Conservation (phyloP, 2,329 filamentous ascomycete genomes). For the Fusarium sp. region DNA sequence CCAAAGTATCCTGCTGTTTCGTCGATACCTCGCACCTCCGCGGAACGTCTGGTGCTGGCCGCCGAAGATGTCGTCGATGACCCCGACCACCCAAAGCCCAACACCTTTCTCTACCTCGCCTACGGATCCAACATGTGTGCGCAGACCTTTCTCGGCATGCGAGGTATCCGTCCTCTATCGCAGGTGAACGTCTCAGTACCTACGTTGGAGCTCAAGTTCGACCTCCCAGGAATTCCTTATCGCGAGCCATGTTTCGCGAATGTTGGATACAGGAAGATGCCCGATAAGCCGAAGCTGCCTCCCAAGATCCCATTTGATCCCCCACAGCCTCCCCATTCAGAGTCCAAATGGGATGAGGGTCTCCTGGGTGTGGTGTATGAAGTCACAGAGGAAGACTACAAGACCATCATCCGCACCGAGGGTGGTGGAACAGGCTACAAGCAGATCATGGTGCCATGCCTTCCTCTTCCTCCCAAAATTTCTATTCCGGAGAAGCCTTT, state of each 20-base stretch:
- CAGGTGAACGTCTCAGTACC: conserved; percentile 86
- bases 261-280: conserved; percentile 70
- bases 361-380: conserved; percentile 96
- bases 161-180: conserved; percentile 85
- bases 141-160: conserved; percentile 80
- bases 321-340: conserved; percentile 37
- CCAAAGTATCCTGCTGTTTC: conserved; percentile 45
- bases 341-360: conserved; percentile 76
- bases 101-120: conserved; percentile 81
- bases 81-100: conserved; percentile 35
- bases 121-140: conserved; percentile 92
- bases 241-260: conserved; percentile 93
- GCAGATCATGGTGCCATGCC: conserved; percentile 84
- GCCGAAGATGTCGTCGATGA: conserved; percentile 40
- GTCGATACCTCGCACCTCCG: conserved; percentile 49
- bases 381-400: conserved; percentile 85
- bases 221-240: conserved; percentile 88
- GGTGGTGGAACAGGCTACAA: conserved; percentile 88
- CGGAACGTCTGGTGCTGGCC: conserved; percentile 46
- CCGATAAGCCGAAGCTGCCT: conserved; percentile 52
- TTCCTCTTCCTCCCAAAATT: conserved; percentile 70
- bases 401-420: conserved; percentile 89
- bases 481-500: conserved; percentile 72
- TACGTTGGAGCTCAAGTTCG: conserved; percentile 81
- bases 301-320: conserved; percentile 43